Evolutionary conservation across 805 yeast species (phyloP), one percentile per base, ranked within the genome.

Genomic region (Candida pini): DNA sequence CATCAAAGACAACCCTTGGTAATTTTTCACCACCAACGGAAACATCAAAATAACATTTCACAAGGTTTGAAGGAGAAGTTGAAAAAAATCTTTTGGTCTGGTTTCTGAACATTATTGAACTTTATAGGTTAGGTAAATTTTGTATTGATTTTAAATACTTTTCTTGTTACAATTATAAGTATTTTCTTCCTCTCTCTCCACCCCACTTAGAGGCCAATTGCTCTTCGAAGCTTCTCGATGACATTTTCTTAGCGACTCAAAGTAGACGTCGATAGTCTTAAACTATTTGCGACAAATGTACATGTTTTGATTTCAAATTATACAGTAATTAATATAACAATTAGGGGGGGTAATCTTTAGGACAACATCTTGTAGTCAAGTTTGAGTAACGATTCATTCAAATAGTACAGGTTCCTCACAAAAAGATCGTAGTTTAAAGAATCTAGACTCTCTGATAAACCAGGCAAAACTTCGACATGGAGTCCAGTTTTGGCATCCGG

Each of bases 1-100:
- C 77, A 65, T 87, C 71, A 82, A 90, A 90, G 60, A 75, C 73
- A 58, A 90, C 70, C 63, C 77, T 62, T 39, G 68, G 70, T 41
- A 64, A 62, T 45, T 64, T 65, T 40, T 59, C 61, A 41, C 81
- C 81, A 48, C 67, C 67, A 45, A 76, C 67, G 31, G 80, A 63
- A 27, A 80, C 67, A 43, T 75, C 78, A 50, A 76, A 68, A 57
- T 58, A 77, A 22, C 73, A 78, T 56, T 76, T 75, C 48, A 71
- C 68, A 37, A 68, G 58, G 32, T 54, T 62, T 33, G 65, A 45
- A 38, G 71, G 48, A 26, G 74, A 51, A 30, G 72, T 55, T 28
- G 81, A 72, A 48, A 77, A 75, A 28, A 66, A 48, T 64, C 83
- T 75, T 40, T 57, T 57, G 41, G 49, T 37, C 30, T 40, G 17